These are phyloP conservation scores for Cyclotella baltica DNA, from an alignment of 108 stramenopile genomes.

Conservation along the genomic window DNA sequence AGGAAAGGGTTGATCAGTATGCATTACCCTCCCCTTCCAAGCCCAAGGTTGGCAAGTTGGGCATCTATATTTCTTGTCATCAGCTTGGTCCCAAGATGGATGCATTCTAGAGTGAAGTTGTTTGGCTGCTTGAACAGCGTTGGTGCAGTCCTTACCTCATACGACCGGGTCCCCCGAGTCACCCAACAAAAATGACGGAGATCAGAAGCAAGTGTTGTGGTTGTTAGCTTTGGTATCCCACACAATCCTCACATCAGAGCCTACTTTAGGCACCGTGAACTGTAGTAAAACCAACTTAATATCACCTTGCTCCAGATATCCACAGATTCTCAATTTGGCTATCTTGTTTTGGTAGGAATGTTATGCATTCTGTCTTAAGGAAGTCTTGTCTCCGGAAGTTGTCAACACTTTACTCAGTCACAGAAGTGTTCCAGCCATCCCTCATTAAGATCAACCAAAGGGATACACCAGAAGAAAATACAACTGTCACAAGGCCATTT, in stretches of 20 bases:
- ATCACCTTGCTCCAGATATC: background rate
- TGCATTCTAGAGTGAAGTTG: background rate
- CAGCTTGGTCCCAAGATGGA: background rate
- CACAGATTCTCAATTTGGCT: background rate
- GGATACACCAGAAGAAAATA: conserved; percentile 1
- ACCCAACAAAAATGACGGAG: background rate
- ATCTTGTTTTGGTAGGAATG: background rate
- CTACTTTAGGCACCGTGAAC: background rate
- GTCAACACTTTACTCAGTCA: conserved; percentile 7
- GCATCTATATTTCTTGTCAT: too few relatives aligned
- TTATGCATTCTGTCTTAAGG: background rate
- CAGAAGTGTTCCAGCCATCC: background rate
- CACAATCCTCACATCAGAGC: background rate
- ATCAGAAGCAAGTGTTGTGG: too few relatives aligned
- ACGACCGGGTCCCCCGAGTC: background rate
- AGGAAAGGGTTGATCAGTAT: too few relatives aligned
- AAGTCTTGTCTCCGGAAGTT: background rate
- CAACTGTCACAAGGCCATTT: conserved; percentile 14
- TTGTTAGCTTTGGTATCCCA: too few relatives aligned
- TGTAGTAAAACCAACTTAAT: background rate
- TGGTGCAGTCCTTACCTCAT: background rate
- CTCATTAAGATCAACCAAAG: background rate
- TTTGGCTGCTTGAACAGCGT: background rate
- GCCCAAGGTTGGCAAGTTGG: too few relatives aligned
- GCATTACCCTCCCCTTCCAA: too few relatives aligned